Evolutionary conservation across 371 early-diverging fungal species (phyloP), one percentile per base, ranked within the genome.

Genomic region (Apophysomyces trapeziformis): DNA sequence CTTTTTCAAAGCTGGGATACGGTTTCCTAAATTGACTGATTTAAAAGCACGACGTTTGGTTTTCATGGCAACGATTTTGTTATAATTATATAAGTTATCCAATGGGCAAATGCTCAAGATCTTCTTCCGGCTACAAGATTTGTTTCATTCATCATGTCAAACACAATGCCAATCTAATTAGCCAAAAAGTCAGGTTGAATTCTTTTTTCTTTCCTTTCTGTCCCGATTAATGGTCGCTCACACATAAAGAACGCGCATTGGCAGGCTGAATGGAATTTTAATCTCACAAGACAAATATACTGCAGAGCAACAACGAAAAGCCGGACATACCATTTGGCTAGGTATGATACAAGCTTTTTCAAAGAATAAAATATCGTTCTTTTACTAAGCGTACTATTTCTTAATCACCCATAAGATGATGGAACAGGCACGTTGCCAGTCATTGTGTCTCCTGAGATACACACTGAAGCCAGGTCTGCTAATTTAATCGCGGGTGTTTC

Each of bases 371-470:
- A 21, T 11, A 7, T 18, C 26, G 26, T 50, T 50, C 14, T 37
- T 36, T 35, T 7, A n/a, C 7, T 36, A 5, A 26, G 7, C 43
- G 7, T 60, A n/a, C 26, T 43, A 5, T n/a, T 32, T 38, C 41
- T 60, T 13, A 26, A n/a, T 2, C 26, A 14, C 26, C 7, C 44
- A 45, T 44, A 58, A 71, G 71, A 71, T 56, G 71, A 71, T 47
- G 63, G 67, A 57, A 71, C 71, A 26, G 71, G 43, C 11, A 57
- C 60, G 12, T 57, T 71, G 57, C 50, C 61, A 5, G 57, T 71
- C 8, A 32, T 60, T n/a, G n/a, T 71, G 35, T 61, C 67, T 36
- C 41, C 67, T 35, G 54, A 67, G 21, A 39, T 67, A 63, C 41
- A 13, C 58, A 26, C 44, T 64, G 14, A 45, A 47, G 6, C 32